Conservation (phyloP, 1,284 basidiomycete species). For the Ganoderma multipileum region DNA sequence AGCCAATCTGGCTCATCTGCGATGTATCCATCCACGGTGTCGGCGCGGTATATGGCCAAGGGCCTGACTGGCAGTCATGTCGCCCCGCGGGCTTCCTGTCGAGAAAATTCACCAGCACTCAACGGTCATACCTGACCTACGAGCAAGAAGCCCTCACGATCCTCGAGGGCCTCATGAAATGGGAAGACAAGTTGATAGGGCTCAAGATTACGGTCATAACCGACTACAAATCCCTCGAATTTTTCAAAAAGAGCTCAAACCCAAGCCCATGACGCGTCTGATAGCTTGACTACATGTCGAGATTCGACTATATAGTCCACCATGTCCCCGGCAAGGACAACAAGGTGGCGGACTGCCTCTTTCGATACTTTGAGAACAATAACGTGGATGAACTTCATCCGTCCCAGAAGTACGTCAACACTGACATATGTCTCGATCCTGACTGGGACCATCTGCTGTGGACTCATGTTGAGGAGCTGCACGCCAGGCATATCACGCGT, state of each 20-base stretch:
- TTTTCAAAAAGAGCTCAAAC: constrained; percentile 37
- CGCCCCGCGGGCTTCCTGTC: constrained; percentile 49
- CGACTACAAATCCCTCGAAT: constrained; percentile 46
- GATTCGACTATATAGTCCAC: constrained; percentile 42
- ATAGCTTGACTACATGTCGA: constrained; percentile 45
- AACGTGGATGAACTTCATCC: constrained; percentile 30
- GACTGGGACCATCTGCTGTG: constrained; percentile 32
- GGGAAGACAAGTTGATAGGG: constrained; percentile 45
- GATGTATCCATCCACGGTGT: constrained; percentile 47
- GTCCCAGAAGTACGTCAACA: constrained; percentile 38
- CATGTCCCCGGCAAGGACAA: constrained; percentile 44
- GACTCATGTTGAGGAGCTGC: constrained; percentile 17
- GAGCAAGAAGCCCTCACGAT: constrained; percentile 48
- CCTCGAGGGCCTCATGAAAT: constrained; percentile 43
- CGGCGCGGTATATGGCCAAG: constrained; percentile 48
- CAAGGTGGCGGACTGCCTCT: constrained; percentile 44
- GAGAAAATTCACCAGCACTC: constrained; percentile 46
- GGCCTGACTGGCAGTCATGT: constrained; percentile 43
- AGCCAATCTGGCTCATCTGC: constrained; percentile 51
- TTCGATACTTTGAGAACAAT: constrained; percentile 43
- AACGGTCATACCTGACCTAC: constrained; percentile 45
- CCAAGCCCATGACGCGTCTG: constrained; percentile 36
- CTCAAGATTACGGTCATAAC: constrained; percentile 42
- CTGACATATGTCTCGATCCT: constrained; percentile 37
- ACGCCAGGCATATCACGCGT: constrained; percentile 3